Percentiles rank a stretch among this genome's conserved stretches.
Conservation (phyloP, 139 green algal species). For the Coccomyxa sp. region DNA sequence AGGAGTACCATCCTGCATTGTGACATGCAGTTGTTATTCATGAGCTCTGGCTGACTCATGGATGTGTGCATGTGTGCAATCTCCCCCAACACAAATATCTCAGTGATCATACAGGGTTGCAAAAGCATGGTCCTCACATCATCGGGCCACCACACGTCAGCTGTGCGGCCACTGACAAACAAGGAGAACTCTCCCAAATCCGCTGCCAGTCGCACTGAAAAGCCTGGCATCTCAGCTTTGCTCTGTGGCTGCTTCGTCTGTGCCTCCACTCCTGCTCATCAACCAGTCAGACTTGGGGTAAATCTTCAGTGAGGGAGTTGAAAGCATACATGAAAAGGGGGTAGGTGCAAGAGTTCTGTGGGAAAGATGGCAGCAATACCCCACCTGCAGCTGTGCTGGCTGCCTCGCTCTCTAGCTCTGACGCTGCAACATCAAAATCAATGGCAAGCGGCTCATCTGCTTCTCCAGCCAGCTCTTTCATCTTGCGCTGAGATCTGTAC, state of each 20-base stretch:
- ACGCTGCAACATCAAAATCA: neutral
- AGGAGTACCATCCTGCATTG: neutral
- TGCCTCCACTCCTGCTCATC: neutral
- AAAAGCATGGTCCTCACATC: neutral
- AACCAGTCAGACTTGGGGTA: neutral
- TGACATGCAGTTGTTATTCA: neutral
- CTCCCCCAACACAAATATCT: neutral
- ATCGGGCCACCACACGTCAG: slow-evolving; percentile 44
- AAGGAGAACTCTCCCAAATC: slow-evolving; percentile 57
- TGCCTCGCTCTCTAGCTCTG: neutral
- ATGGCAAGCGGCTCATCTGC: neutral
- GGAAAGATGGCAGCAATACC: neutral
- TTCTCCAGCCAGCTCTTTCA: slow-evolving; percentile 21
- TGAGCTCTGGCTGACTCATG: neutral
- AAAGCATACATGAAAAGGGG: too few species aligned
- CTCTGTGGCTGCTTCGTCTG: neutral
- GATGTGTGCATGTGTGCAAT: neutral
- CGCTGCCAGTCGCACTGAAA: slow-evolving; percentile 30
- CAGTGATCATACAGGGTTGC: neutral
- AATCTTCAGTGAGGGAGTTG: neutral
- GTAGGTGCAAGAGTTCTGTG: too few species aligned
- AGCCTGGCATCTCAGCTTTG: neutral
- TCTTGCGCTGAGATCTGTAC: slow-evolving; percentile 16
- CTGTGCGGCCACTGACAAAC: slow-evolving; percentile 39
- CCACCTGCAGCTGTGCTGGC: neutral